Conservation (phyloP, 169 alveolate genomes). For the Cyclospora cayetanensis region DNA sequence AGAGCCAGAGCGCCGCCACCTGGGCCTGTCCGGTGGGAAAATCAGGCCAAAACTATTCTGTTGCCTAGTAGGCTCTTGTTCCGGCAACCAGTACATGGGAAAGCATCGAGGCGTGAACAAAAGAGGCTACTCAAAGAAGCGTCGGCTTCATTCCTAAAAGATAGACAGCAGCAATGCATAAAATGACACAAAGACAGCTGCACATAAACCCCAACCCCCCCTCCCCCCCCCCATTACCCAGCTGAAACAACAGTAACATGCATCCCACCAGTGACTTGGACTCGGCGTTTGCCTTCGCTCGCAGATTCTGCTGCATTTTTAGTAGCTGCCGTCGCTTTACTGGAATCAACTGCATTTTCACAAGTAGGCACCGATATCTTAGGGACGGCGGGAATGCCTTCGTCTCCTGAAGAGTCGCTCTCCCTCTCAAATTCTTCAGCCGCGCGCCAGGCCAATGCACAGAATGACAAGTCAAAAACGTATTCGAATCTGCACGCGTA, state of each 20-base stretch:
- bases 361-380: neutral
- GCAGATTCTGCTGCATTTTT: neutral
- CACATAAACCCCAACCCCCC: neutral
- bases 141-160: too few species aligned
- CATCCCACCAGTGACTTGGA: slow-evolving; percentile 45
- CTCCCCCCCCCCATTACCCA: neutral
- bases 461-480: slow-evolving; percentile 86
- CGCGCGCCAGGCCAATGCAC: slow-evolving; percentile 83
- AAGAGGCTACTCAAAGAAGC: too few species aligned
- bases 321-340: neutral
- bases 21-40: too few species aligned
- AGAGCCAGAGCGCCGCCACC: too few species aligned
- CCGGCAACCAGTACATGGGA: too few species aligned
- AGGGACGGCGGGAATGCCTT: slow-evolving; percentile 34
- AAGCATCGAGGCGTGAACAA: too few species aligned
- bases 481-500: slow-evolving; percentile 80
- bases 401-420: slow-evolving; percentile 80
- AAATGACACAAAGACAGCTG: too few species aligned
- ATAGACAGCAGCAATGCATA: too few species aligned
- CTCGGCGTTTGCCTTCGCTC: slow-evolving; percentile 61
- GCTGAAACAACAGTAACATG: neutral
- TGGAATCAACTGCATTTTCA: neutral
- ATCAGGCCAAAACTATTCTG: too few species aligned
- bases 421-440: slow-evolving; percentile 80
- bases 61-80: too few species aligned